Evolutionary conservation across 768 basidiomycete genomes (phyloP), one percentile per base, ranked within the genome.

Genomic region (Mycena venus): DNA sequence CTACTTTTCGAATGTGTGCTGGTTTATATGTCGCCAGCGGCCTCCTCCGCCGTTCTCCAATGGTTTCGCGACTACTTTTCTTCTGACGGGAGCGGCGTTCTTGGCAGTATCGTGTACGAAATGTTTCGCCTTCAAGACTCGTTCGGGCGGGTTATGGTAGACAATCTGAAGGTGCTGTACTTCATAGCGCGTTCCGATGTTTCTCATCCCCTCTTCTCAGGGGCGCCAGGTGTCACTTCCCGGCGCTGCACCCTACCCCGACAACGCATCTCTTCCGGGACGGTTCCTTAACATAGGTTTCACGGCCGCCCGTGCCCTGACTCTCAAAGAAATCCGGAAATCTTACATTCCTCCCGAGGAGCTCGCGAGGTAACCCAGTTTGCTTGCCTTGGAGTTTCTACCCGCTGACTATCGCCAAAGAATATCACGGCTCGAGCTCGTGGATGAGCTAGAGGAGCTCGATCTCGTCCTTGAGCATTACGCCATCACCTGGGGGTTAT

Each of bases 391-490:
- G 31, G 29, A 58, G 36, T 34, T 63, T 32, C 29, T 65, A 68
- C 62, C 23, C 4, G 23, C 55, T 49, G 31, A 61, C 42, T 47
- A 61, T 67, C 10, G 32, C 29, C 7, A 1, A 77, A 96, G 96
- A 78, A 93, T 97, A 79, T 89, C 94, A 0, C 86, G 84, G 68
- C 87, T 98, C 19, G 98, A 99, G 80, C 88, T 95, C 83, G 88
- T 99, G 6, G 98, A 99, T 80, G 97, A 99, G 83, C 87, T 96
- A 11, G 98, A 99, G 82, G 98, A 99, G 83, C 88, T 99, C 23
- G 94, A 97, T 70, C 89, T 99, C 6, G 94, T 99, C 1, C 85
- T 98, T 34, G 88, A 88, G 2, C 97, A 99, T 80, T 99, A 99
- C 82, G 95, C 93, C 17, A 90, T 99, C 66, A 92, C 93, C 0